These are phyloP conservation scores for Teratosphaeria gauchensis DNA, from an alignment of 2,329 filamentous ascomycete genomes.

Conservation along the genomic window DNA sequence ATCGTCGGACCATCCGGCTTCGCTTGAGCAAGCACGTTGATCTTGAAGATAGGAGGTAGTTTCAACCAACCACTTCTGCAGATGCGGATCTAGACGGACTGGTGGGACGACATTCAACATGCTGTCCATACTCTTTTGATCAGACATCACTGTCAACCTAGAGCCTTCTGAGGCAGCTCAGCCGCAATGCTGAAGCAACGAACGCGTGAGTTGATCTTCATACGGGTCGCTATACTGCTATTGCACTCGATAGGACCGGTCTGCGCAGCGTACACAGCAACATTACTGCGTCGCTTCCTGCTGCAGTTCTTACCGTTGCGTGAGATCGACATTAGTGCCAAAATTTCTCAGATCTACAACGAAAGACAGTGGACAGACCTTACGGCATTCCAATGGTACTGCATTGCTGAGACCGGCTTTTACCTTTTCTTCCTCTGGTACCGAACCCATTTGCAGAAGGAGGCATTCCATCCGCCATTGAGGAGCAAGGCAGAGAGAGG, in stretches of 20 bases:
- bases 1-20: background rate
- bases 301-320: background rate
- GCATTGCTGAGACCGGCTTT: conserved; percentile 44
- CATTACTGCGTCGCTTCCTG: background rate
- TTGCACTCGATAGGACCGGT: conserved; percentile 8
- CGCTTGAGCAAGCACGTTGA: background rate
- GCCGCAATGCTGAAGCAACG: conserved; percentile 7
- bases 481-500: conserved; percentile 40
- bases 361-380: background rate
- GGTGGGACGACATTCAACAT: background rate
- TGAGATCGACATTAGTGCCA: background rate
- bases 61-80: background rate
- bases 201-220: conserved; percentile 5
- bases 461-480: conserved; percentile 41
- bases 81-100: background rate
- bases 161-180: background rate
- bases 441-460: conserved; percentile 41
- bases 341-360: background rate
- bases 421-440: conserved; percentile 46
- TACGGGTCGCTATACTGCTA: conserved; percentile 8
- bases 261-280: conserved; percentile 5
- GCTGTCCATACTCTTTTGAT: background rate
- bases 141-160: background rate
- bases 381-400: conserved; percentile 22
- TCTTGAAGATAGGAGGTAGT: background rate